phyloP scores from a whole-genome alignment of 2,329 filamentous ascomycete genomes.

The Penicillium sp. region DNA sequence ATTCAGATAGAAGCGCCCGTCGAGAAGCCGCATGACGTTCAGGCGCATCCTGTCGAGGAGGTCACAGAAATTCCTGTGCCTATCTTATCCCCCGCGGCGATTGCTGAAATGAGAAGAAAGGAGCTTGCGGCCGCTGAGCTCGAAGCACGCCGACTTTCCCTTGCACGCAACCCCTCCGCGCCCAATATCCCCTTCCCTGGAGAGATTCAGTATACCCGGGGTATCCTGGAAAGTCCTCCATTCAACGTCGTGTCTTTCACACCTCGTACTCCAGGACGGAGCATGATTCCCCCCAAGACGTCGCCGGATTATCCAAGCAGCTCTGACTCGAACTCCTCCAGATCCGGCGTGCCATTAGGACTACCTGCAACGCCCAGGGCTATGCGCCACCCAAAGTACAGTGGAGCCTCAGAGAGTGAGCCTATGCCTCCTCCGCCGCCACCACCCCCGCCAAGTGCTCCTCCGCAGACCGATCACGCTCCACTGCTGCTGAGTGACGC shows the following conservation, averaged over 20 bases:
- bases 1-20: conserved; percentile 13
- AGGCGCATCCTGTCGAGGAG: conserved; percentile 24
- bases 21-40: conserved; percentile 8
- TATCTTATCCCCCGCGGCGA: conserved; percentile 36
- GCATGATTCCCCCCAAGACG: conserved; percentile 38
- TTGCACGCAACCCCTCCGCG: conserved; percentile 78
- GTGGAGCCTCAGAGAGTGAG: conserved; percentile 50
- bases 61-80: conserved; percentile 29
- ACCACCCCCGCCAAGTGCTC: conserved; percentile 34
- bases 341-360: conserved; percentile 64
- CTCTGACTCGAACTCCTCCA: conserved; percentile 46
- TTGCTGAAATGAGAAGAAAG: conserved; percentile 71
- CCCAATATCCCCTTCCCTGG: conserved; percentile 79
- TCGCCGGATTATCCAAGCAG: conserved; percentile 47
- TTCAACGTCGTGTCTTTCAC: conserved; percentile 38
- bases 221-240: conserved; percentile 52
- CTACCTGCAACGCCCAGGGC: conserved; percentile 90
- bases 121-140: conserved; percentile 82
- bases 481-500: conserved; percentile 43
- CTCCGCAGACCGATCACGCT: conserved; percentile 58
- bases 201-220: conserved; percentile 51
- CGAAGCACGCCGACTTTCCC: conserved; percentile 82
- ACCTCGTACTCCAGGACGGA: conserved; percentile 38
- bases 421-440: conserved; percentile 43
- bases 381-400: conserved; percentile 79